These are phyloP conservation scores for Lycium ferocissimum DNA, from an alignment of 257 asterid species.

Conservation along the genomic window DNA sequence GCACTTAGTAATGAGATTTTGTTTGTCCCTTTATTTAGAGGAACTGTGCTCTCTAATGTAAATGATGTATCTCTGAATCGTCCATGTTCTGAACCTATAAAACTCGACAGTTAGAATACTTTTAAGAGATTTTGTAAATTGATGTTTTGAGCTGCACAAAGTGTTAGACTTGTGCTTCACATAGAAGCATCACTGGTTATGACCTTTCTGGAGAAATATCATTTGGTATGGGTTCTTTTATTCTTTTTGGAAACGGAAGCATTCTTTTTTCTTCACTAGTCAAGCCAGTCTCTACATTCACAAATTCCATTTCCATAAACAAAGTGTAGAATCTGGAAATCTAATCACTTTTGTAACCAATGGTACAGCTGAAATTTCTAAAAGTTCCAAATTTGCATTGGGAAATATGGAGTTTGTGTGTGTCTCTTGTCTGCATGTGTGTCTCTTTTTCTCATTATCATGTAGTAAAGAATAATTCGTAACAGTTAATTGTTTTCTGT, in stretches of 20 bases:
- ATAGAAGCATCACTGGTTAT: constrained; percentile 17
- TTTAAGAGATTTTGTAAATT: neutral
- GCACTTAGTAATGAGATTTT: constrained; percentile 75
- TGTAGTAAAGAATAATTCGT: neutral
- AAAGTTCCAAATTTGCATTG: neutral
- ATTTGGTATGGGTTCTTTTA: neutral
- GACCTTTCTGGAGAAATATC: neutral
- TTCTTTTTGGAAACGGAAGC: neutral
- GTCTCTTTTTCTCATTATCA: neutral
- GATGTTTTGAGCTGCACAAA: constrained; percentile 22
- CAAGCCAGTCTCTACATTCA: neutral
- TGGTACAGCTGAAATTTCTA: neutral
- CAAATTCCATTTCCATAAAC: neutral
- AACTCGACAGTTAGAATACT: neutral
- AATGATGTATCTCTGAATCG: constrained; percentile 43
- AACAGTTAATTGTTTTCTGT: neutral
- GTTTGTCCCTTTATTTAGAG: constrained; percentile 57
- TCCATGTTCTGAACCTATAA: constrained; percentile 74
- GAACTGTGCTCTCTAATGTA: constrained; percentile 41
- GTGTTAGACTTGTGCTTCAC: constrained; percentile 1
- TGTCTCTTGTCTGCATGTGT: neutral
- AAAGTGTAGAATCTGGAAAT: neutral
- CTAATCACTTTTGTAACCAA: neutral
- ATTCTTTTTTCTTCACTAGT: neutral
- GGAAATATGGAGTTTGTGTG: neutral